A percentile compares a stretch with the other conserved stretches of the same genome.
phyloP scores from a whole-genome alignment of 768 basidiomycete genomes.

The Cubamyces lactineus region DNA sequence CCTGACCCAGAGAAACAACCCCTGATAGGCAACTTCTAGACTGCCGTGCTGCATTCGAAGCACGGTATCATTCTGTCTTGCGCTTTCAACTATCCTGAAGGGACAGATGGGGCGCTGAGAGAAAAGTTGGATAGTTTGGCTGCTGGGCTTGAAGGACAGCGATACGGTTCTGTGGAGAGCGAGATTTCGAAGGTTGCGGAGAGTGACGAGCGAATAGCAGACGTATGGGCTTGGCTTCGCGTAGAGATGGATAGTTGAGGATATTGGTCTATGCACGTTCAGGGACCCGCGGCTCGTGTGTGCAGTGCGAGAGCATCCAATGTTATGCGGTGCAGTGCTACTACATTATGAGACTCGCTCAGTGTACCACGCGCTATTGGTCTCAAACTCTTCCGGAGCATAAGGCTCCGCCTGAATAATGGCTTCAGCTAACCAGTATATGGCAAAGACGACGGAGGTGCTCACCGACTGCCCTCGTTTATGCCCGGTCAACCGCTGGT shows the following conservation, averaged over 20 bases:
- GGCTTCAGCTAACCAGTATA: background rate
- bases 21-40: constrained; percentile 36
- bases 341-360: constrained; percentile 44
- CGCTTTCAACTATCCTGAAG: constrained; percentile 33
- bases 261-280: background rate
- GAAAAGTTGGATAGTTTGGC: constrained; percentile 33
- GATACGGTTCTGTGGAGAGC: constrained; percentile 42
- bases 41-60: constrained; percentile 56
- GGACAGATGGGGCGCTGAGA: constrained; percentile 17
- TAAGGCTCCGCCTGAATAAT: constrained; percentile 59
- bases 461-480: constrained; percentile 83
- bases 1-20: too few relatives aligned
- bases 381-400: constrained; percentile 72
- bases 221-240: constrained; percentile 39
- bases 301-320: background rate
- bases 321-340: background rate
- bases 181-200: background rate
- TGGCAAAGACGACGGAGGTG: constrained; percentile 16
- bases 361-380: constrained; percentile 75
- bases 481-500: constrained; percentile 86
- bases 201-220: constrained; percentile 16
- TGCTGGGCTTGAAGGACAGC: constrained; percentile 37
- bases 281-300: background rate
- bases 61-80: constrained; percentile 67
- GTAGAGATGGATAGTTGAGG: constrained; percentile 35